Conservation (phyloP, 345 rosid genomes). For the Atalantia buxifolia region DNA sequence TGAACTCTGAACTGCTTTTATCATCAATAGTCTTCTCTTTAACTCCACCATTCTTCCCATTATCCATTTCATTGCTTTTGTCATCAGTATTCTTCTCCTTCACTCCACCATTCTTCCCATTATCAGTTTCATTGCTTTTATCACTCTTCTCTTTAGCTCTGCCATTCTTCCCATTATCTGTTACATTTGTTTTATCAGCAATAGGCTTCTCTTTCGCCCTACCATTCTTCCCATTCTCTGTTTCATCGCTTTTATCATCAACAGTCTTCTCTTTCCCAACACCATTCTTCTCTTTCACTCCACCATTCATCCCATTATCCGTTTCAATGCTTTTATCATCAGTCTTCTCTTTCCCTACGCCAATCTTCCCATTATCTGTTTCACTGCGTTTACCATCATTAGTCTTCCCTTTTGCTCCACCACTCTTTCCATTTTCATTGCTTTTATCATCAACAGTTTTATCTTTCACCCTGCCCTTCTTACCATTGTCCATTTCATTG, state of each 20-base stretch:
- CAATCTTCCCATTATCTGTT: too few relatives aligned
- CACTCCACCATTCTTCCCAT: slow-evolving; percentile 3
- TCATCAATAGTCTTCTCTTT: slow-evolving; percentile 18
- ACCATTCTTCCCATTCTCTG: not conserved
- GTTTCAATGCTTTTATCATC: too few relatives aligned
- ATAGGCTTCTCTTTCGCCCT: not conserved
- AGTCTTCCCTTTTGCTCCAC: too few relatives aligned
- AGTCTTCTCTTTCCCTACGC: too few relatives aligned
- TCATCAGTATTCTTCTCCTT: not conserved
- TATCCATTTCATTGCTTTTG: slow-evolving; percentile 13
- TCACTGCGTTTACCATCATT: too few relatives aligned
- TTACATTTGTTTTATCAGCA: not conserved
- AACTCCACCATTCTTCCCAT: not conserved
- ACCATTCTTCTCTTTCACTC: not conserved
- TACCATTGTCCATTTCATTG: not conserved
- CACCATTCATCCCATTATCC: too few relatives aligned
- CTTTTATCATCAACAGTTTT: slow-evolving; percentile 24
- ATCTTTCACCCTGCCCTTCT: not conserved
- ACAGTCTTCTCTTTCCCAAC: not conserved
- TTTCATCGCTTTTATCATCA: not conserved
- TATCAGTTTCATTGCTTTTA: slow-evolving; percentile 9
- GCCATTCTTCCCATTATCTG: not conserved
- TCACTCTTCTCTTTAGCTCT: not conserved
- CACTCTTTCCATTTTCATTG: not conserved
- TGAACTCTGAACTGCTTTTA: slow-evolving; percentile 28